These are phyloP conservation scores for Hydrangea macrophylla DNA, from an alignment of 148 eudicot genomes.

Conservation along the genomic window DNA sequence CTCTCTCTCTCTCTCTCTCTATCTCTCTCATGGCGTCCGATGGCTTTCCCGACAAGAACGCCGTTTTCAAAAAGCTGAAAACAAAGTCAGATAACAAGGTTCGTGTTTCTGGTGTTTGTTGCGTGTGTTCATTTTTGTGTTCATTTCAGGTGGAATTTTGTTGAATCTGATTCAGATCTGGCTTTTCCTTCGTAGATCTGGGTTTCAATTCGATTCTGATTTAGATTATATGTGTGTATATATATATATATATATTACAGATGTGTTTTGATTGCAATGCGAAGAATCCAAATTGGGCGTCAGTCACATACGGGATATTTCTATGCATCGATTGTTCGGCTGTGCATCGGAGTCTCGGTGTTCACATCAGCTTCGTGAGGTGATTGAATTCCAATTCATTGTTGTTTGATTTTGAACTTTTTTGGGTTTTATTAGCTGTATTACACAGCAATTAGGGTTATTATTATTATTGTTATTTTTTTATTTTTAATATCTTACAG, in stretches of 20 bases:
- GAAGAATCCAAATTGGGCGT: constrained; percentile 98
- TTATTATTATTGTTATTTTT: too few species aligned
- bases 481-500: too few species aligned
- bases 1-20: constrained; percentile 9
- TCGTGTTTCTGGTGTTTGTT: not conserved
- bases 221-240: constrained; percentile 12
- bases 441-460: not conserved
- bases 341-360: constrained; percentile 84
- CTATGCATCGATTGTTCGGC: constrained; percentile 97
- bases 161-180: constrained; percentile 45
- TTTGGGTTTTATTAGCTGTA: not conserved
- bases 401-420: not conserved
- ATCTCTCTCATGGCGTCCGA: constrained; percentile 56
- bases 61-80: constrained; percentile 83
- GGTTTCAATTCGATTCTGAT: not conserved
- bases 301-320: constrained; percentile 94
- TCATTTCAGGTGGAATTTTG: constrained; percentile 2
- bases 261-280: constrained; percentile 98
- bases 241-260: constrained; percentile 32
- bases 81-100: constrained; percentile 94
- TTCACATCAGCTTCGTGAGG: constrained; percentile 96
- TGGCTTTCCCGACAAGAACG: constrained; percentile 66
- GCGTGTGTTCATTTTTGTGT: not conserved
- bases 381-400: constrained; percentile 14
- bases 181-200: constrained; percentile 4